These are phyloP conservation scores for Aphanomyces stellatus DNA, from an alignment of 352 stramenopile genomes.

Conservation along the genomic window DNA sequence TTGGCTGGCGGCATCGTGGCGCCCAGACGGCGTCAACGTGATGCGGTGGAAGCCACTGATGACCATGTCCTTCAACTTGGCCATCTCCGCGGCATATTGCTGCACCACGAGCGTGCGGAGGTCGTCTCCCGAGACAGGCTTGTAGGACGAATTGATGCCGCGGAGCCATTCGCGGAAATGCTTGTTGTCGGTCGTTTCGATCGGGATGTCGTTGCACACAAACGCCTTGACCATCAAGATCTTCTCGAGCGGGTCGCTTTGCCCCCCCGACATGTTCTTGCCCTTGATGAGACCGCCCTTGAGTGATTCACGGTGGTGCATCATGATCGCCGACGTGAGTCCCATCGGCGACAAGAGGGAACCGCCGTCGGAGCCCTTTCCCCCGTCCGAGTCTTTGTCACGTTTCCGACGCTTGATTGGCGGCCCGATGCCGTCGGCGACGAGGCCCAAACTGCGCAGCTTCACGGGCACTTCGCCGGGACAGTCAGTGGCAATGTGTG, in stretches of 20 bases:
- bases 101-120: constrained; percentile 11
- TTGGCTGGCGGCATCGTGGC: constrained; percentile 4
- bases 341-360: constrained; percentile 9
- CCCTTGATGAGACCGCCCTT: not conserved
- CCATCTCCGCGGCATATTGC: constrained; percentile 10
- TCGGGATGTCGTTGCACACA: constrained; percentile 18
- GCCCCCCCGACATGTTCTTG: not conserved
- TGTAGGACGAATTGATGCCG: constrained; percentile 17
- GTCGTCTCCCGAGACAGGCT: constrained; percentile 6
- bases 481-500: constrained; percentile 19
- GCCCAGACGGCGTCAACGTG: not conserved
- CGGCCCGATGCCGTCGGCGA: constrained; percentile 14
- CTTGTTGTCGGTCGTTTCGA: constrained; percentile 14
- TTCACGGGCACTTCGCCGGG: constrained; percentile 19
- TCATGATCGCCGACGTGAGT: not conserved
- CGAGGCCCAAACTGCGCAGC: constrained; percentile 14
- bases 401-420: constrained; percentile 19
- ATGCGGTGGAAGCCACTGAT: constrained; percentile 15
- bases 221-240: constrained; percentile 20
- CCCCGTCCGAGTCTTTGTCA: constrained; percentile 10
- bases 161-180: constrained; percentile 17
- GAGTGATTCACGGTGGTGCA: constrained; percentile 11
- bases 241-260: constrained; percentile 14
- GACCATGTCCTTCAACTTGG: constrained; percentile 18
- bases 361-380: not conserved